Percentiles rank a stretch among this genome's conserved stretches.
phyloP scores from a whole-genome alignment of 2,329 filamentous ascomycete genomes.

The Pestalotiopsis sp. region DNA sequence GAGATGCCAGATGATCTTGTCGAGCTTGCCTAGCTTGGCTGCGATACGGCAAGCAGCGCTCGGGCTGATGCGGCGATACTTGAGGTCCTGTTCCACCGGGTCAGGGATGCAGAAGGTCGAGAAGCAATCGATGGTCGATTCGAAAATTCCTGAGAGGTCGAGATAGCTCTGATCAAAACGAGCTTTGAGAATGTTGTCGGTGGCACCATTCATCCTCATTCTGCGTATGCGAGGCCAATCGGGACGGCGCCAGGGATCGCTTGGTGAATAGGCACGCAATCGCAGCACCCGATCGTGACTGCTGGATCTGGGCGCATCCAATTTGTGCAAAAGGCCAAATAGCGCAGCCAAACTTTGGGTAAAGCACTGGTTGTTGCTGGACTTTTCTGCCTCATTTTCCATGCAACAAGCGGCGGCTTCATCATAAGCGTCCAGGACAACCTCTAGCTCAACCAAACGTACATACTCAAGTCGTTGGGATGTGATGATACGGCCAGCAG shows the following conservation, averaged over 20 bases:
- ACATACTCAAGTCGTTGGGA: not conserved
- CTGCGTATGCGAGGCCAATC: conserved; percentile 1
- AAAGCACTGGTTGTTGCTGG: not conserved
- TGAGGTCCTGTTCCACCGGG: not conserved
- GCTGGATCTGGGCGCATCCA: not conserved
- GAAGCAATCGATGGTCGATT: not conserved
- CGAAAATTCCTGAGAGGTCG: not conserved
- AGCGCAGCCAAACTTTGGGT: not conserved
- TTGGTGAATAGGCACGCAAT: conserved; percentile 1
- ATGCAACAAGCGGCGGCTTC: not conserved
- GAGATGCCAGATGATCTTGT: conserved; percentile 1
- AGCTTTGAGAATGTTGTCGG: not conserved
- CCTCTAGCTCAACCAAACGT: not conserved
- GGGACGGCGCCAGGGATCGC: not conserved
- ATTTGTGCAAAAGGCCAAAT: not conserved
- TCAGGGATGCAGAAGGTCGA: not conserved
- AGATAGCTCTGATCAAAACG: not conserved
- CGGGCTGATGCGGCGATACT: conserved; percentile 1
- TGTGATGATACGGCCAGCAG: not conserved
- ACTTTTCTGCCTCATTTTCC: not conserved
- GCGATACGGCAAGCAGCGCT: not conserved
- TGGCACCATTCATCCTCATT: not conserved
- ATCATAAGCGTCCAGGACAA: not conserved
- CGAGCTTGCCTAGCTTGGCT: conserved; percentile 4
- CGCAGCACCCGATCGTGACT: conserved; percentile 2